Percentiles rank a stretch among this genome's conserved stretches.
Conservation (phyloP, 1,284 basidiomycete genomes). For the Hypsizygus ulmarius region DNA sequence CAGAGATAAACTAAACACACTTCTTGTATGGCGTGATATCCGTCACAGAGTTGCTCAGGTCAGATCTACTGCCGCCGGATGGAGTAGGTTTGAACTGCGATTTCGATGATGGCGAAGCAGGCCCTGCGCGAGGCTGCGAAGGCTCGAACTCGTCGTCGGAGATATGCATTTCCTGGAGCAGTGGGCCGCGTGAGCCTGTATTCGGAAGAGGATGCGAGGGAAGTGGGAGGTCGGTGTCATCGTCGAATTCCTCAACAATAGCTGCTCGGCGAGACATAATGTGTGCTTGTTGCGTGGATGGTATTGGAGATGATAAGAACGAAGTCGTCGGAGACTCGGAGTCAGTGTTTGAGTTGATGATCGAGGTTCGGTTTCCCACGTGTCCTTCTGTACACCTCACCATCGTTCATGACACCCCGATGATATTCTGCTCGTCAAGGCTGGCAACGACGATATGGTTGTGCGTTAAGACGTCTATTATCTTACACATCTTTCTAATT, state of each 20-base stretch:
- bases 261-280: conserved; percentile 65
- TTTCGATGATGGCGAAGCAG: conserved; percentile 49
- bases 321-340: conserved; percentile 5
- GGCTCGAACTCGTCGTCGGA: conserved; percentile 44
- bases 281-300: conserved; percentile 15
- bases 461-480: conserved; percentile 19
- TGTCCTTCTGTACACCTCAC: conserved; percentile 11
- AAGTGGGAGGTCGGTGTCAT: conserved; percentile 82
- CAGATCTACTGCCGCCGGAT: conserved; percentile 23
- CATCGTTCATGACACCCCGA: conserved; percentile 35
- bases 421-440: conserved; percentile 31
- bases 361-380: conserved; percentile 22
- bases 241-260: conserved; percentile 76
- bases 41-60: conserved; percentile 44
- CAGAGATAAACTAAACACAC: conserved; percentile 39
- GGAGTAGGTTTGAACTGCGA: conserved; percentile 31
- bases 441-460: conserved; percentile 32
- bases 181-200: conserved; percentile 64
- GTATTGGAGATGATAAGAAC: conserved; percentile 10
- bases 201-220: conserved; percentile 65
- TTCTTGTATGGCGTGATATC: conserved; percentile 79
- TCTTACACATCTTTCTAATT: background rate
- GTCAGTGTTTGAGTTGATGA: conserved; percentile 9
- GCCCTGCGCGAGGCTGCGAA: conserved; percentile 38
- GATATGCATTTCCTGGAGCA: conserved; percentile 70